Conservation (phyloP, 768 basidiomycete species). For the Tricholomella constricta region DNA sequence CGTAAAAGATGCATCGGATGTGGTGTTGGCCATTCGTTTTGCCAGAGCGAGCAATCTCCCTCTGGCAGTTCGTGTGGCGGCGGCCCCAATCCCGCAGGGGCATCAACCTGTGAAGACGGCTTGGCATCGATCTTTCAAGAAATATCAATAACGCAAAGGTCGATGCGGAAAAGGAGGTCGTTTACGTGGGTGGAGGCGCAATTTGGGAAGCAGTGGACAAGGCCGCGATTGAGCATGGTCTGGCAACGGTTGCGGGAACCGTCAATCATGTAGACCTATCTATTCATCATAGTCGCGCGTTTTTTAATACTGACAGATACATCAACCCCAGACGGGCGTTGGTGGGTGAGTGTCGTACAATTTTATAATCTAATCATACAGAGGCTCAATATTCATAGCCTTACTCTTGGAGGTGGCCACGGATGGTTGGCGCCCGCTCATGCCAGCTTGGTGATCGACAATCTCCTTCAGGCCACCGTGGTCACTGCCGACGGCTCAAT, state of each 20-base stretch:
- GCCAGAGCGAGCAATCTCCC: constrained; percentile 17
- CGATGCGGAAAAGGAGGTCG: constrained; percentile 32
- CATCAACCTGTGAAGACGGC: constrained; percentile 36
- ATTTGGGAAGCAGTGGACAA: constrained; percentile 41
- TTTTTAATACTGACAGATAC: no score
- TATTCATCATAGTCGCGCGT: no score
- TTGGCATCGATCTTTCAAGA: constrained; percentile 39
- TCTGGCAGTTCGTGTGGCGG: constrained; percentile 39
- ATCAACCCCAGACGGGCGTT: constrained; percentile 58
- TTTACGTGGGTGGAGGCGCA: constrained; percentile 40
- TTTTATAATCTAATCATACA: no score
- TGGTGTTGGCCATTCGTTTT: constrained; percentile 17
- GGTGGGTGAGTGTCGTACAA: constrained; percentile 49
- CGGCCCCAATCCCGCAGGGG: constrained; percentile 36
- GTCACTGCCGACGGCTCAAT: constrained; percentile 17
- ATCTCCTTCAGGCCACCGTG: constrained; percentile 31
- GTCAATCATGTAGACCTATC: constrained; percentile 56
- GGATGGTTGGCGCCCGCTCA: constrained; percentile 52
- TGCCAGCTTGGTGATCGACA: constrained; percentile 48
- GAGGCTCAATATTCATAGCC: no score
- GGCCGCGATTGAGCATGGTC: constrained; percentile 35
- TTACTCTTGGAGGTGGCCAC: constrained; percentile 56
- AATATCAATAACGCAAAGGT: constrained; percentile 22
- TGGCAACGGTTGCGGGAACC: constrained; percentile 39
- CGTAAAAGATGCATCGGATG: constrained; percentile 15